Evolutionary conservation across 2,329 filamentous ascomycete genomes (phyloP).

Genomic region (Gaeumannomyces sp.): DNA sequence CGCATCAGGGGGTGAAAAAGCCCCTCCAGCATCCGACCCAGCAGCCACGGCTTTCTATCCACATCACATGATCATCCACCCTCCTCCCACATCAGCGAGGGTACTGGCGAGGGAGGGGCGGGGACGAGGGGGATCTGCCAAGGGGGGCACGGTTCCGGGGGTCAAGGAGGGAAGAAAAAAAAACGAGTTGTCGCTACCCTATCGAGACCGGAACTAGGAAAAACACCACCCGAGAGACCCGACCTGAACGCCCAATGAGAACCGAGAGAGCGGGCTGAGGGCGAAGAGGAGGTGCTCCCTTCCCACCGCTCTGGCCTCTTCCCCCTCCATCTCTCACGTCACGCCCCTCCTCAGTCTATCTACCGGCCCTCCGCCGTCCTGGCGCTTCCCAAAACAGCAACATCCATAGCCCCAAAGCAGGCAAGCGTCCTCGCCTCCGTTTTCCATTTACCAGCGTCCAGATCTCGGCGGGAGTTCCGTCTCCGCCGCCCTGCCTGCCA

Average conservation of each 20-base stretch:
- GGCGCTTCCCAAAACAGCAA: constrained; percentile 28
- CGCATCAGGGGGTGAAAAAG: neutral
- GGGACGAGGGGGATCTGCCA: neutral
- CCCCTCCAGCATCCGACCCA: neutral
- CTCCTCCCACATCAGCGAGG: neutral
- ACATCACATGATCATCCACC: neutral
- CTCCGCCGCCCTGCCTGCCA: neutral
- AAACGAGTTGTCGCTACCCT: neutral
- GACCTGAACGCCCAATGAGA: constrained; percentile 10
- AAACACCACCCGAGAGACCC: neutral
- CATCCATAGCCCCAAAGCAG: constrained; percentile 28
- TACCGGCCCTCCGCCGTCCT: neutral
- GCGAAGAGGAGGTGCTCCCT: neutral
- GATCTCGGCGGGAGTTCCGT: neutral
- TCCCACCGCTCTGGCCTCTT: neutral
- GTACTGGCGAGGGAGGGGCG: too few species aligned
- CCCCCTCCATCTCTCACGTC: neutral
- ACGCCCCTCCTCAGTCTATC: constrained; percentile 5
- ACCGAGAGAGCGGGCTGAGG: constrained; percentile 8
- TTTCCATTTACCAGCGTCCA: neutral
- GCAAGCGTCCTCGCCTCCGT: constrained; percentile 22
- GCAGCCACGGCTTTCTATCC: neutral
- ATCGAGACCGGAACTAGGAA: constrained; percentile 3
- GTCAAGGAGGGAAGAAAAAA: neutral
- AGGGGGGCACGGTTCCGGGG: neutral